phyloP scores from a whole-genome alignment of 1,284 basidiomycete genomes.

The Entoloma clypeatum region DNA sequence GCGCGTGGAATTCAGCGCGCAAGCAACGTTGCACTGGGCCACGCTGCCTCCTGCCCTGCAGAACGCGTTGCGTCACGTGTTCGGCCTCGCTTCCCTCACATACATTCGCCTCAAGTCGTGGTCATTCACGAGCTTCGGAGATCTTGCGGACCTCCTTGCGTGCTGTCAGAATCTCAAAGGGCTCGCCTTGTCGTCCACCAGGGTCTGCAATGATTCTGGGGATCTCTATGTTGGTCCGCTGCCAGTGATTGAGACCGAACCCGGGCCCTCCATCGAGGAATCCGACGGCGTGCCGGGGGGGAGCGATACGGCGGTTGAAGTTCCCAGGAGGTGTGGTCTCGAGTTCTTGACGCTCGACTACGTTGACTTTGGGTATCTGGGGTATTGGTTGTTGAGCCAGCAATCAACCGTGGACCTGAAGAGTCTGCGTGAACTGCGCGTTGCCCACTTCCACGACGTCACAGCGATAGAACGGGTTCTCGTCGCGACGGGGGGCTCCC shows the following conservation, averaged over 20 bases:
- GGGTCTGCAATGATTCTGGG: slow-evolving; percentile 24
- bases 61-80: slow-evolving; percentile 29
- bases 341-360: slow-evolving; percentile 39
- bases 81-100: slow-evolving; percentile 30
- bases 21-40: slow-evolving; percentile 32
- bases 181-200: slow-evolving; percentile 32
- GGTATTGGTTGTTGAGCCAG: slow-evolving; percentile 34
- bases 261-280: neutral
- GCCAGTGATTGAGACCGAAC: slow-evolving; percentile 6
- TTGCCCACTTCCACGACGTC: slow-evolving; percentile 37
- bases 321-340: slow-evolving; percentile 19
- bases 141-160: slow-evolving; percentile 30
- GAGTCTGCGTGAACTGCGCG: slow-evolving; percentile 35
- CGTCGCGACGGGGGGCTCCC: slow-evolving; percentile 28
- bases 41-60: slow-evolving; percentile 31
- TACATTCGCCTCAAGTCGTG: slow-evolving; percentile 37
- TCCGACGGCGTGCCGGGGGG: neutral
- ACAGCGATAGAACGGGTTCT: slow-evolving; percentile 33
- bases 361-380: slow-evolving; percentile 32
- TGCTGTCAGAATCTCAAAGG: slow-evolving; percentile 32
- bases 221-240: slow-evolving; percentile 6
- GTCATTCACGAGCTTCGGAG: slow-evolving; percentile 33
- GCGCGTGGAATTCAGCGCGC: slow-evolving; percentile 35
- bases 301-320: neutral
- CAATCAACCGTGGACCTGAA: slow-evolving; percentile 31